Base-by-base conservation (phyloP, 768 basidiomycete genomes). In the Hygrophoropsis aurantiaca region DNA sequence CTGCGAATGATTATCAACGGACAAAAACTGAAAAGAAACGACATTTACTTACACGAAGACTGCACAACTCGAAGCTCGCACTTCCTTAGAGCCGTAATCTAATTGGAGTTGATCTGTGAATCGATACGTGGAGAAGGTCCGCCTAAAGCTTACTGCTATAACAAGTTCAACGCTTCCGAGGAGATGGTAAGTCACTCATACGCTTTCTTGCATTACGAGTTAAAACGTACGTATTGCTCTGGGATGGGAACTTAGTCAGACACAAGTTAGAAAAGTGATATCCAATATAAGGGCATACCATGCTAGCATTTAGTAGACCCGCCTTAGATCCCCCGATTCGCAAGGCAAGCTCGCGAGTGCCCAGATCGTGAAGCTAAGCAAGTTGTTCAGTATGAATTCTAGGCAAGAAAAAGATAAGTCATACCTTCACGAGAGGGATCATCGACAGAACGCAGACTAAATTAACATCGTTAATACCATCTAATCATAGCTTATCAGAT, bases 41-140 rank as follows among this genome's bases (percentile, higher is more conserved):
- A 5, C 41, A 36, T 15, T 18, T 36, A 68, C 84, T 42, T 54
- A 90, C 89, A 67, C 5, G 88, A 81, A 3, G 89, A 84, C 59
- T 94, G 91, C 5, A 94, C 90, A 16, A 94, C 74, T 38, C 78
- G 76, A 15, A 94, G 75, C 60, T 94, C 85, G 61, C 91, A 93
- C 63, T 87, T 87, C 33, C 80, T 75, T 51, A 94, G 69, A 0
- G 90, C 91, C 41, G 83, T 87, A 48, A 92, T 81, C 85, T 88
- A 51, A 43, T 55, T 42, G 43, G 9, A 26, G 11, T 40, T 52
- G 5, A 44, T 36, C 10, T 52, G 5, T 27, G 24, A 33, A 34
- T 11, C 13, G 9, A 40, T 18, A 21, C 40, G 18, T 11, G 15
- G 19, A 38, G n/a, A 8, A 24, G 11, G 32, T 24, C n/a, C 16